These are phyloP conservation scores for Candida insectorum DNA, from an alignment of 805 yeast species.

Conservation along the genomic window DNA sequence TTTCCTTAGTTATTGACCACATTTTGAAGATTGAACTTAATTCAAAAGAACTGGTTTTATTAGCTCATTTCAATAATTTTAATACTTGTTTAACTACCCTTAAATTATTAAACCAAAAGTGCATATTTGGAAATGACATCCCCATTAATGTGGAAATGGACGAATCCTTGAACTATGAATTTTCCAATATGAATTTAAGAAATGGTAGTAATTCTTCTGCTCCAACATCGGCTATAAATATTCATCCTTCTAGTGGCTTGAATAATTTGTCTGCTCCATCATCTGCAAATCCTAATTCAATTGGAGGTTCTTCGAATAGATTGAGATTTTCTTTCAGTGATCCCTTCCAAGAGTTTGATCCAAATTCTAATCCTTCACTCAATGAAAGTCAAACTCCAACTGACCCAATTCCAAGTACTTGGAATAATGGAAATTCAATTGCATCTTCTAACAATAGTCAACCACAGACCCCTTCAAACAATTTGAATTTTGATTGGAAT, in stretches of 20 bases:
- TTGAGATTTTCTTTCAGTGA: constrained; percentile 71
- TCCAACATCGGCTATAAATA: background rate
- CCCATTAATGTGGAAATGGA: constrained; percentile 35
- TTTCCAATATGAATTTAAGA: constrained; percentile 9
- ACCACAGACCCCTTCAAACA: constrained; percentile 14
- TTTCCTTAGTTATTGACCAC: constrained; percentile 66
- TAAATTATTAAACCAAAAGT: constrained; percentile 37
- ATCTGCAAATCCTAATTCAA: constrained; percentile 7
- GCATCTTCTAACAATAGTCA: constrained; percentile 5
- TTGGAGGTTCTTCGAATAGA: constrained; percentile 34
- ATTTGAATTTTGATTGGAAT: constrained; percentile 14
- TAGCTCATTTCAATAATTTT: constrained; percentile 33
- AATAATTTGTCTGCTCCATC: background rate
- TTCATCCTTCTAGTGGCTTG: constrained; percentile 2
- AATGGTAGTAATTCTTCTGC: constrained; percentile 7
- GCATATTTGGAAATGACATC: constrained; percentile 33
- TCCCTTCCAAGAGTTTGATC: constrained; percentile 34
- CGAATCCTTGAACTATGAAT: constrained; percentile 10
- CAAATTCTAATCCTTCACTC: background rate
- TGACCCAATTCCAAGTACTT: background rate
- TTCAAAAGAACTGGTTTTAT: constrained; percentile 22
- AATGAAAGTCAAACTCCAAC: background rate
- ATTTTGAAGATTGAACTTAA: constrained; percentile 46
- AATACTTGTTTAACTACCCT: constrained; percentile 41
- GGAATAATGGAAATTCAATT: background rate